phyloP scores from a whole-genome alignment of 805 yeast species.

The Starmerella stigmatis region DNA sequence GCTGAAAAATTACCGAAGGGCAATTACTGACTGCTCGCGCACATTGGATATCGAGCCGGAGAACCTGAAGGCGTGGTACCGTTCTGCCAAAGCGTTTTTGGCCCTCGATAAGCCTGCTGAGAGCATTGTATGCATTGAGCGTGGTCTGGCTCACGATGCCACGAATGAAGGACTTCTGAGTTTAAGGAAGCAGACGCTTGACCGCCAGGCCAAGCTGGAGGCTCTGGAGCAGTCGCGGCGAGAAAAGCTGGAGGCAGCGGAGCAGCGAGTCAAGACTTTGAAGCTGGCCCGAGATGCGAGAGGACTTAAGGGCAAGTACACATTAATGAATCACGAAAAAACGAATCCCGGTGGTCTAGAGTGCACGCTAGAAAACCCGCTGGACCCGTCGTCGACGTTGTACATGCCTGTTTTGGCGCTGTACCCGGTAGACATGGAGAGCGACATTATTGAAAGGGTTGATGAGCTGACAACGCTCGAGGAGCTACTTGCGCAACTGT shows the following conservation, averaged over 20 bases:
- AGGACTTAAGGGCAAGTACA: slow-evolving; percentile 27
- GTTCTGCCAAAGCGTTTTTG: slow-evolving; percentile 74
- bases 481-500: slow-evolving; percentile 50
- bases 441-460: slow-evolving; percentile 66
- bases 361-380: slow-evolving; percentile 25
- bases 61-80: slow-evolving; percentile 72
- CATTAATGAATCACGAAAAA: slow-evolving; percentile 23
- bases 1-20: slow-evolving; percentile 69
- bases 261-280: slow-evolving; percentile 29
- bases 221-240: slow-evolving; percentile 11
- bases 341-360: slow-evolving; percentile 36
- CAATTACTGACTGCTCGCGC: slow-evolving; percentile 74
- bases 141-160: slow-evolving; percentile 53
- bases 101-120: slow-evolving; percentile 61
- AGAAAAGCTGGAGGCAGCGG: slow-evolving; percentile 19
- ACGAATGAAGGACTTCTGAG: slow-evolving; percentile 46
- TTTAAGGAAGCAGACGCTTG: slow-evolving; percentile 36
- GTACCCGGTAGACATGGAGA: slow-evolving; percentile 75
- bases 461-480: slow-evolving; percentile 60
- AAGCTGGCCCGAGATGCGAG: slow-evolving; percentile 53
- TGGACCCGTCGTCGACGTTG: slow-evolving; percentile 52
- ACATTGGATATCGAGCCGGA: slow-evolving; percentile 49
- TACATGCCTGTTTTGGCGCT: slow-evolving; percentile 71
- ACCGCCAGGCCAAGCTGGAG: slow-evolving; percentile 29
- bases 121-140: slow-evolving; percentile 52